Base-by-base conservation (phyloP, 2,329 filamentous ascomycete genomes). In the Lasiodiplodia gonubiensis region DNA sequence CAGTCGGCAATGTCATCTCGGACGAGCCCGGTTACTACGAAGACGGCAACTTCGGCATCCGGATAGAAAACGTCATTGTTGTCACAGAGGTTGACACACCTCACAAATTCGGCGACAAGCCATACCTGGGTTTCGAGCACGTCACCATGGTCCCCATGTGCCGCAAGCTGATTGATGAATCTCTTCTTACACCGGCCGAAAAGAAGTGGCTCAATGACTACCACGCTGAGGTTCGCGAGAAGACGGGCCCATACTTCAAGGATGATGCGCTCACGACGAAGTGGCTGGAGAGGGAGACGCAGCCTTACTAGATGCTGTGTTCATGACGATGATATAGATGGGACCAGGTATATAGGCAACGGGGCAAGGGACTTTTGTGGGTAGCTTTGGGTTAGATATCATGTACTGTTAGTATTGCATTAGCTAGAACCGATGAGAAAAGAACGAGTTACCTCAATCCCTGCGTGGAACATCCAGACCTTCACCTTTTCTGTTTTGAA, bases 1-100 rank as follows among this genome's bases (percentile, higher is more conserved):
- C 92, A 0, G 86, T 92, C n/a, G 95, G 95, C 53, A 97, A 99
- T 74, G 94, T 99, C 49, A 88, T 98, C 64, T 98, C 94, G 1
- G 93, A 97, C 74, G 93, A 99, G 79, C 95, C 95, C 1, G 95
- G 95, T 35, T 99, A 94, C 81, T 99, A 99, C 78, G 94, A 98
- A 79, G 95, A 99, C 74, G 94, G 93, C 57, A 89, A 89, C 48
- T 99, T 97, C 75, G 95, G 95, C 21, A 95, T 99, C 72, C 90
- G 95, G 21, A 97, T 97, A 74, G 95, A 99, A 80, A 99, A 99
- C 78, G 89, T 99, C 74, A 88, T 97, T 71, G 90, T 98, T 84
- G 93, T 96, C 35, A 90, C 88, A 71, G 93, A 97, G 77, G 90
- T 91, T n/a, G 85, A 94, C 79, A 97, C 94, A 4, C 89, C 90